Conservation (phyloP, 805 yeast genomes). For the Lipomyces lipofer region DNA sequence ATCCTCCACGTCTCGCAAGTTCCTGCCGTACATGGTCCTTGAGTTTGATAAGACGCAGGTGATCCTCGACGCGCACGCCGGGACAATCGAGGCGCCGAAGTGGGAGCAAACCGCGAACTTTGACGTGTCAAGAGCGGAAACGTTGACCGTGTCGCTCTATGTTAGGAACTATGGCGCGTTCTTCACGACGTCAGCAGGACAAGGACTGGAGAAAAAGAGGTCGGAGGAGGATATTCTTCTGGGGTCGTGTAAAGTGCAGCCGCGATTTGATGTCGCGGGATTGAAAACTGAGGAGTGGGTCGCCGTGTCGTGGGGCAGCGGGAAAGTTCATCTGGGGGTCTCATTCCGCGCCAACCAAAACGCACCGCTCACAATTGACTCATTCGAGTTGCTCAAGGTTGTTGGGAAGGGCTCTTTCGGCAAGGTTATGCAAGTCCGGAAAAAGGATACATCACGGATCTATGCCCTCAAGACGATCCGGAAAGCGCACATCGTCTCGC, state of each 20-base stretch:
- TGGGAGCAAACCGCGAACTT: constrained; percentile 90
- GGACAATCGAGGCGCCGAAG: constrained; percentile 71
- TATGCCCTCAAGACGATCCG: constrained; percentile 93
- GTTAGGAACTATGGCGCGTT: constrained; percentile 60
- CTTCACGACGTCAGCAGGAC: constrained; percentile 32
- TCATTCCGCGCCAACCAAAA: constrained; percentile 68
- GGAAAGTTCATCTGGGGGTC: constrained; percentile 51
- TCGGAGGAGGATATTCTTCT: constrained; percentile 65
- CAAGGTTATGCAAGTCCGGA: constrained; percentile 97
- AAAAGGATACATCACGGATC: constrained; percentile 90
- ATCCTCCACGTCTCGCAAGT: constrained; percentile 38
- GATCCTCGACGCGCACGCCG: constrained; percentile 81
- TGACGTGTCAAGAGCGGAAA: constrained; percentile 74
- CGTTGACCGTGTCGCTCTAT: constrained; percentile 73
- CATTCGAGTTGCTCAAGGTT: constrained; percentile 88
- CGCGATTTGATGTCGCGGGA: constrained; percentile 51
- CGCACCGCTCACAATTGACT: constrained; percentile 79
- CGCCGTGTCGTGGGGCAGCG: constrained; percentile 38
- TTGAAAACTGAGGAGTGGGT: constrained; percentile 29
- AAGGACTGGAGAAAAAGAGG: constrained; percentile 37
- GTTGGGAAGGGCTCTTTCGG: constrained; percentile 98
- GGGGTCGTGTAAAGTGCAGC: constrained; percentile 66
- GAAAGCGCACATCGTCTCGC: constrained; percentile 89
- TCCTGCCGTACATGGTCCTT: constrained; percentile 78
- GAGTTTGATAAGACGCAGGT: constrained; percentile 96